Evolutionary conservation across 139 green algal genomes (phyloP), one percentile per base, ranked within the genome.

Genomic region (Pleodorina starrii): DNA sequence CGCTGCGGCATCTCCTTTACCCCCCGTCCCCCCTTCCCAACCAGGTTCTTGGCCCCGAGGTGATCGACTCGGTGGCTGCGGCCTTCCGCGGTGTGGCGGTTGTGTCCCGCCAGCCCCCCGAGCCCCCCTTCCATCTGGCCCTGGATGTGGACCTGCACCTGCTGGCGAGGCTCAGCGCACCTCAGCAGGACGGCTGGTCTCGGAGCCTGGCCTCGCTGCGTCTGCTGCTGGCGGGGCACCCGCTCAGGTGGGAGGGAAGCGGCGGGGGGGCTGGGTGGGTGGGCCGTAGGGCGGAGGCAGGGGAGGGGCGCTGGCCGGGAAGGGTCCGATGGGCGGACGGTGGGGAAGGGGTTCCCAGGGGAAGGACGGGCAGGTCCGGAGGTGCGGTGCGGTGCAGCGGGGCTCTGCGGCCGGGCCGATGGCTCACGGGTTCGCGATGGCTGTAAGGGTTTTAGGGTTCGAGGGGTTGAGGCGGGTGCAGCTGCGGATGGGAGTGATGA

Each of bases 191-290:
- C n/a, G 42, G 38, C 42, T 89, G 84, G 84, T 35, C n/a, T 38
- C 63, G 69, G 1, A 60, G 40, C 43, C 68, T 89, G 69, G 84
- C 84, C 5, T 83, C 69, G 36, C 21, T 82, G 50, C 32, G 84
- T 23, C 44, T 83, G 69, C 48, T 89, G 84, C 84, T 89, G 35
- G 84, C 69, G 38, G 84, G 84, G 14, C 84, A 89, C 69, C 84
- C 84, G 1, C 14, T 89, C 0, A 36, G 82, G 82, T 88, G 50
- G 25, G 78, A 29, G 46, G n/a, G n/a, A n/a, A n/a, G n/a, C n/a
- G n/a, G n/a, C n/a, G n/a, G n/a, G n/a, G n/a, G n/a, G n/a, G n/a
- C n/a, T n/a, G n/a, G n/a, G n/a, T n/a, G n/a, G n/a, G n/a, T n/a
- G n/a, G n/a, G n/a, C n/a, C n/a, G n/a, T n/a, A n/a, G n/a, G n/a